Percentiles rank a stretch among this genome's conserved stretches.
phyloP scores from a whole-genome alignment of 108 stramenopile species.

The Parmales sp. region DNA sequence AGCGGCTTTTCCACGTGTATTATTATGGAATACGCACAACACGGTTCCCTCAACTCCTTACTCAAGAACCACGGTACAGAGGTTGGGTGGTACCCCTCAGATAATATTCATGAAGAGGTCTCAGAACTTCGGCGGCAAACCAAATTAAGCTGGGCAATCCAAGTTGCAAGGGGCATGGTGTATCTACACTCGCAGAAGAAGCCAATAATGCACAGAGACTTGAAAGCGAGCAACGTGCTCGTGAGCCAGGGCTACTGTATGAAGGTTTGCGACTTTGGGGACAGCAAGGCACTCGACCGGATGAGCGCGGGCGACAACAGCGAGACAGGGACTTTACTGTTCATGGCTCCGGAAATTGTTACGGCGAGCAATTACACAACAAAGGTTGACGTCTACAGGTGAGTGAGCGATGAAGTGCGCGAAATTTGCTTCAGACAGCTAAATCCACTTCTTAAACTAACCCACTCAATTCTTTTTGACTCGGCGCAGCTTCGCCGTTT shows the following conservation, averaged over 20 bases:
- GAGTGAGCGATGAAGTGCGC: constrained; percentile 36
- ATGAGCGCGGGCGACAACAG: neutral
- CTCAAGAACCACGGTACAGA: neutral
- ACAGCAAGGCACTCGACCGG: neutral
- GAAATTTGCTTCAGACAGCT: neutral
- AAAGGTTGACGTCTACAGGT: constrained; percentile 53
- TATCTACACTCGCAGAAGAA: constrained; percentile 28
- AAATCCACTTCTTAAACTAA: no score
- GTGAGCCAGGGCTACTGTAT: constrained; percentile 22
- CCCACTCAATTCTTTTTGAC: no score
- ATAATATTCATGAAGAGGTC: neutral
- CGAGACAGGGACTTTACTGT: constrained; percentile 29
- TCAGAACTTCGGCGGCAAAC: constrained; percentile 13
- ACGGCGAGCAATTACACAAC: constrained; percentile 12
- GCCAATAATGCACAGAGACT: constrained; percentile 35
- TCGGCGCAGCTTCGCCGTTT: neutral
- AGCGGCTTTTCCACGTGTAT: constrained; percentile 13
- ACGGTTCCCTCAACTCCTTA: constrained; percentile 8
- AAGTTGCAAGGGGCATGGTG: constrained; percentile 33
- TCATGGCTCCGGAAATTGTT: constrained; percentile 39
- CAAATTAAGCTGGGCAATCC: neutral
- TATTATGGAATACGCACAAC: constrained; percentile 17
- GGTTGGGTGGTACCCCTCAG: neutral
- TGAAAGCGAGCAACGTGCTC: constrained; percentile 34
- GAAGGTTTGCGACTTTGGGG: constrained; percentile 39